phyloP scores from a whole-genome alignment of 352 stramenopile genomes.

The Phytophthora palmivora region DNA sequence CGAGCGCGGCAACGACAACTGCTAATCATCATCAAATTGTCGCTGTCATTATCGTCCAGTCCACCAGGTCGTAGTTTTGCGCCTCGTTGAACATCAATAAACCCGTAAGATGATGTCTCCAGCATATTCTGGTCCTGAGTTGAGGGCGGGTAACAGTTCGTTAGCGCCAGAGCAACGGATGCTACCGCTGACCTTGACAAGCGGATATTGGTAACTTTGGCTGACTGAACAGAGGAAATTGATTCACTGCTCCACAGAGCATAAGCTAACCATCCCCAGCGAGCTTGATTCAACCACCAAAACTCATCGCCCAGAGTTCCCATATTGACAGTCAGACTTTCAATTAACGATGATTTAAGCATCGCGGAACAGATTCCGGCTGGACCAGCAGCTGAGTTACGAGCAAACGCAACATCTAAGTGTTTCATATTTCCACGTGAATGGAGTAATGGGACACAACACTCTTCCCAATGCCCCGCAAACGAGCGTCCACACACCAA shows the following conservation, averaged over 20 bases:
- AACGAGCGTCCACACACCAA: constrained; percentile 7
- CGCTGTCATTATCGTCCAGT: not conserved
- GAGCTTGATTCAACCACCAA: constrained; percentile 11
- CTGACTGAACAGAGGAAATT: constrained; percentile 1
- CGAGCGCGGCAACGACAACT: not conserved
- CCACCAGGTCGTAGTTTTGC: constrained; percentile 5
- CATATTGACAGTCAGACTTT: constrained; percentile 5
- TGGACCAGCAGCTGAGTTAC: not conserved
- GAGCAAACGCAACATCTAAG: constrained; percentile 9
- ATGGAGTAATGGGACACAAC: not conserved
- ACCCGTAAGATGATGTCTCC: not conserved
- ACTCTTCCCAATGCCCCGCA: not conserved
- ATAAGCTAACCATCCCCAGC: constrained; percentile 20
- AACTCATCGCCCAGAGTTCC: constrained; percentile 4
- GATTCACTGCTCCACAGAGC: constrained; percentile 16
- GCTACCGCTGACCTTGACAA: constrained; percentile 1
- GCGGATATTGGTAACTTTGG: constrained; percentile 17
- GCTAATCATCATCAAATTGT: not conserved
- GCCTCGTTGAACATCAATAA: constrained; percentile 6
- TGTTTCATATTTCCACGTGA: not conserved
- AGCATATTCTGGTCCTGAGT: not conserved
- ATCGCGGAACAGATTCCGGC: constrained; percentile 22
- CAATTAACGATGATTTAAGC: not conserved
- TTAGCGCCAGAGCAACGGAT: constrained; percentile 1
- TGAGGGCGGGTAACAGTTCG: constrained; percentile 15